Percentiles rank a stretch among this genome's conserved stretches.
These are phyloP conservation scores for Penicillium pulvis DNA, from an alignment of 495 filamentous ascomycete species.

Conservation along the genomic window DNA sequence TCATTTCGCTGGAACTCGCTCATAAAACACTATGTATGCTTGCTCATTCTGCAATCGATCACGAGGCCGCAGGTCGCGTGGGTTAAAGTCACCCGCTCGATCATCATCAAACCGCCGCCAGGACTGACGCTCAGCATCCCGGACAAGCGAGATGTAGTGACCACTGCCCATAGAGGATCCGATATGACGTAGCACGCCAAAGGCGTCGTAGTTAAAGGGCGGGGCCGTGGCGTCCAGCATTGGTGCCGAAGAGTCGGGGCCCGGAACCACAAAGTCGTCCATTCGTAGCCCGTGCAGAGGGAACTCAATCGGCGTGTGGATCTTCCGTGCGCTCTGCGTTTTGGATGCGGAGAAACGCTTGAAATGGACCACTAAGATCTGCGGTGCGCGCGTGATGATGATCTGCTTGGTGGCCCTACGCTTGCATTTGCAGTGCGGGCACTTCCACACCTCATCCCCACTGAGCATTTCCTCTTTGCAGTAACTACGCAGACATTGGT, in stretches of 20 bases:
- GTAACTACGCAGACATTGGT: conserved; percentile 68
- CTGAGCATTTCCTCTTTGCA: conserved; percentile 67
- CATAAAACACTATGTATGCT: conserved; percentile 71
- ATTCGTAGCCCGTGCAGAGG: conserved; percentile 66
- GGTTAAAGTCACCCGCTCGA: conserved; percentile 58
- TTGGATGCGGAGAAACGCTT: conserved; percentile 69
- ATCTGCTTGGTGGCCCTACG: conserved; percentile 73
- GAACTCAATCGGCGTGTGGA: conserved; percentile 69
- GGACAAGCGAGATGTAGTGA: conserved; percentile 69
- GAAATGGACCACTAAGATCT: conserved; percentile 73
- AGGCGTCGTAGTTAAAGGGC: conserved; percentile 72
- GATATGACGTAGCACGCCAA: conserved; percentile 69
- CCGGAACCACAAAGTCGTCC: conserved; percentile 55
- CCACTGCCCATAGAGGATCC: conserved; percentile 64
- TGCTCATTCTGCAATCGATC: conserved; percentile 61
- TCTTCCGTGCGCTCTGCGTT: conserved; percentile 60
- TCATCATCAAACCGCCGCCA: conserved; percentile 72
- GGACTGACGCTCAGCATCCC: conserved; percentile 58
- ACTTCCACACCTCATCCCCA: conserved; percentile 72
- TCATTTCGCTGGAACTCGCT: conserved; percentile 55
- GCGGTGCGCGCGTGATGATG: conserved; percentile 70
- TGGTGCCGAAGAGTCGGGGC: conserved; percentile 28
- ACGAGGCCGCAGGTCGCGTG: conserved; percentile 46
- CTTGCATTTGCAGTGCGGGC: conserved; percentile 67
- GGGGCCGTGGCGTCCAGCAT: conserved; percentile 51